Base-by-base conservation (phyloP, 2,329 filamentous ascomycete genomes). In the Fusarium cicatricum region DNA sequence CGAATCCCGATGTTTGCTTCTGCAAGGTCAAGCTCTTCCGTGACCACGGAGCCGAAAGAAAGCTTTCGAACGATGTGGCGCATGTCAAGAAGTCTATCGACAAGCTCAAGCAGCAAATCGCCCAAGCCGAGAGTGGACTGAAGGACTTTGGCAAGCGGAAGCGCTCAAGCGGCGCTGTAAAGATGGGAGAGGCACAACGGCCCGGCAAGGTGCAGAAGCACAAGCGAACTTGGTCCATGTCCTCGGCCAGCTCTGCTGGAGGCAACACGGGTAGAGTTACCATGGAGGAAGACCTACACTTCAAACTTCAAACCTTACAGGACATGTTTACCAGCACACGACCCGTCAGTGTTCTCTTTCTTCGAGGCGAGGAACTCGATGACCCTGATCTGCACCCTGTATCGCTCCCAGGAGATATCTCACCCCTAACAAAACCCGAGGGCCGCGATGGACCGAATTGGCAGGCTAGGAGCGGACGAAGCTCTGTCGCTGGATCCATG, bases 11-110 rank as follows among this genome's bases (percentile, higher is more conserved):
- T 74, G 88, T 97, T 17, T 94, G 91, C 74, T 98, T 90, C 75
- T 97, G 94, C 82, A 97, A 96, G 75, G 94, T 97, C 57, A 98
- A 98, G 75, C 85, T 98, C 3, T 98, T 98, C 81, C 86, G 94
- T 60, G 94, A 98, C 71, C 95, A 98, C 68, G 94, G 94, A 19
- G 95, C 95, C 0, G 94, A 98, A 74, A 87, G 94, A 44, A 98
- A 98, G 72, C 82, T 98, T 1, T 93, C 93, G 14, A 98, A 98
- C 71, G 94, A 98, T 66, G 85, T 97, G 9, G 90, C 91, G 0
- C 94, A 98, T 69, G 91, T 98, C 62, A 96, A 96, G 75, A 98
- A 97, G 77, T 91, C 90, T 0, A 97, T 98, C 66, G 94, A 97
- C 70, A 98, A 97, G 76, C 79, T 97, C 40, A 96, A 96, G 74